phyloP scores from a whole-genome alignment of 2,329 filamentous ascomycete species.

The Xylariaceae sp. region DNA sequence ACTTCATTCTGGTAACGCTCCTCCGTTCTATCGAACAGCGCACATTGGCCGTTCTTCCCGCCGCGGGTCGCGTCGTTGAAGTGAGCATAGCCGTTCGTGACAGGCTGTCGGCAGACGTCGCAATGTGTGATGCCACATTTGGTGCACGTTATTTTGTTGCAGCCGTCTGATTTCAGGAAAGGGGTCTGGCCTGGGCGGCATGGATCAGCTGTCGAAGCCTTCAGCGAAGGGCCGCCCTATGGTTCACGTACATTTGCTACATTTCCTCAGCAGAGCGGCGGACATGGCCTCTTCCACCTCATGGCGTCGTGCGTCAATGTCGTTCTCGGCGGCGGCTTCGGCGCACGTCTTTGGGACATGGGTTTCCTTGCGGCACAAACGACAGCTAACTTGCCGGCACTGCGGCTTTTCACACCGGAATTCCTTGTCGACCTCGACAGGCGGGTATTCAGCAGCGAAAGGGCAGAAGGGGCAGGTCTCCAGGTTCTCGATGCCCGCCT shows the following conservation, averaged over 20 bases:
- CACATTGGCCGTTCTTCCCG: slow-evolving; percentile 50
- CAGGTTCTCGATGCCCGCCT: slow-evolving; percentile 63
- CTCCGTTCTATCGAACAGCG: slow-evolving; percentile 57
- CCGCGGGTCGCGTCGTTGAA: slow-evolving; percentile 50
- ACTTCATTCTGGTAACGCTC: slow-evolving; percentile 57
- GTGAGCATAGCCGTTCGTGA: slow-evolving; percentile 53
- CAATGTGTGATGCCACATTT: slow-evolving; percentile 52
- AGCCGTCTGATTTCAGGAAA: slow-evolving; percentile 72
- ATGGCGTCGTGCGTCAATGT: slow-evolving; percentile 54
- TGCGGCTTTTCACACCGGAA: slow-evolving; percentile 63
- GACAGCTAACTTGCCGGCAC: slow-evolving; percentile 58
- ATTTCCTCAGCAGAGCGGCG: slow-evolving; percentile 65
- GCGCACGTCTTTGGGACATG: slow-evolving; percentile 68
- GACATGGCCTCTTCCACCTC: slow-evolving; percentile 80
- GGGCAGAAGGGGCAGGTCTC: slow-evolving; percentile 76
- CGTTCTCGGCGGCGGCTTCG: slow-evolving; percentile 54
- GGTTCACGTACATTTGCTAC: slow-evolving; percentile 51
- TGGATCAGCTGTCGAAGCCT: not conserved
- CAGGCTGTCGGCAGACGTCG: slow-evolving; percentile 64
- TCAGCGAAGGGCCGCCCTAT: not conserved
- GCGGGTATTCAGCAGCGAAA: slow-evolving; percentile 66
- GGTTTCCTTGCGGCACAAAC: slow-evolving; percentile 58
- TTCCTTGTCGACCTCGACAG: slow-evolving; percentile 60
- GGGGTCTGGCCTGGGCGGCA: slow-evolving; percentile 47
- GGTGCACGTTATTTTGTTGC: slow-evolving; percentile 75